Base-by-base conservation (phyloP, 108 stramenopile genomes). In the Chaetoceros muelleri region DNA sequence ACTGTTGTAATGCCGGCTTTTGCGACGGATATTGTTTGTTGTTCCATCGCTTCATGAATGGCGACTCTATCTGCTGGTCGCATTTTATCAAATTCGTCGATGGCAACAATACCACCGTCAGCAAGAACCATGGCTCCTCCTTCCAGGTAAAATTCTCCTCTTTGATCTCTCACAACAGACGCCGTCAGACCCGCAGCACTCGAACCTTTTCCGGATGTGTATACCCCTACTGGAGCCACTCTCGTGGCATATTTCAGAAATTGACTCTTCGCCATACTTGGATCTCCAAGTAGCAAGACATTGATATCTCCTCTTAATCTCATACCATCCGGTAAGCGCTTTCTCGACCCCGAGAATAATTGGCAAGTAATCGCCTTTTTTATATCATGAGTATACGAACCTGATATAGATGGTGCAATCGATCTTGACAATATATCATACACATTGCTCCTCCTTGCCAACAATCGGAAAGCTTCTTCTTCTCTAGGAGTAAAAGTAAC, bases 11-110 rank as follows among this genome's bases (percentile, higher is more conserved):
- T 99, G 19, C 97, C 98, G 0, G 98, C 96, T 70, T 99, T 99
- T 48, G 97, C 99, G 26, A 99, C 72, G 49, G 91, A 92, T 29
- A 99, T 98, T n/a, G 99, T 99, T 64, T 99, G 99, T 65, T 99
- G 99, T 72, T 99, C 99, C 99, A 99, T 99, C 23, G 97, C 99
- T 72, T 99, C 96, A 69, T 99, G 98, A 53, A 99, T 98, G 21
- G 97, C 98, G 19, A 97, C 97, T 22, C 98, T 82, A 74, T 98
- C 97, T 23, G 85, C 81, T 30, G 96, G 96, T 28, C 27, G 28
- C 55, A 56, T 56, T 74, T 84, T 80, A 63, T 94, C 94, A 64
- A 99, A 97, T 68, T 99, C 99, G 62, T 99, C 99, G 48, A 99
- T 98, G 53, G 96, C 96, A 3, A 98, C 96, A 55, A 98, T 86